These are phyloP conservation scores for Typha latifolia DNA, from an alignment of 176 grass and related monocot species.

Conservation along the genomic window DNA sequence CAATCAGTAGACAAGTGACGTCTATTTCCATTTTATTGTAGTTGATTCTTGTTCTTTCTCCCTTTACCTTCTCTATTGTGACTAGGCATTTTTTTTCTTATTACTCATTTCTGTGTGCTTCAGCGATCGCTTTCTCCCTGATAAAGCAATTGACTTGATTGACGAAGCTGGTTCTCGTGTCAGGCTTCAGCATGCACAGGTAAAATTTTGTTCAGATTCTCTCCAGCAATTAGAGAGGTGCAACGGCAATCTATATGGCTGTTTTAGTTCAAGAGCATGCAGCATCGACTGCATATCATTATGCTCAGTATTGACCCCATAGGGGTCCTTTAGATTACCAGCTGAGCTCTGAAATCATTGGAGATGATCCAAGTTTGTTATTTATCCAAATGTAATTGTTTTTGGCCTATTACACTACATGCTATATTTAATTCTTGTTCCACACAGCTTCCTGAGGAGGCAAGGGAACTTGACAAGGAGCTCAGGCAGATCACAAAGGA, in stretches of 20 bases:
- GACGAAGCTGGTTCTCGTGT: slow-evolving; percentile 89
- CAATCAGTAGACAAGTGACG: no score
- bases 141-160: slow-evolving; percentile 94
- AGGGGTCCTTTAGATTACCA: no score
- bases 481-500: slow-evolving; percentile 76
- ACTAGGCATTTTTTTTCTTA: slow-evolving; percentile 9
- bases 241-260: no score
- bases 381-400: no score
- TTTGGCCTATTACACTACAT: no score
- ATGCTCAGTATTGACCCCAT: no score
- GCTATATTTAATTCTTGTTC: not conserved
- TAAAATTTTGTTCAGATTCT: slow-evolving; percentile 1
- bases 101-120: slow-evolving; percentile 5
- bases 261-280: no score
- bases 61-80: no score
- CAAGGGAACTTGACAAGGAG: slow-evolving; percentile 72
- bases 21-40: no score
- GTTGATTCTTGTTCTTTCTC: not conserved
- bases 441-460: slow-evolving; percentile 67
- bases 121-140: slow-evolving; percentile 81
- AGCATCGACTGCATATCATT: no score
- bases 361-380: no score
- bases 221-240: not conserved
- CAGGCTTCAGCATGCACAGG: slow-evolving; percentile 78
- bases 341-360: no score